phyloP scores from a whole-genome alignment of 1,139 yeast genomes.

The Petasospora rhodanensis region DNA sequence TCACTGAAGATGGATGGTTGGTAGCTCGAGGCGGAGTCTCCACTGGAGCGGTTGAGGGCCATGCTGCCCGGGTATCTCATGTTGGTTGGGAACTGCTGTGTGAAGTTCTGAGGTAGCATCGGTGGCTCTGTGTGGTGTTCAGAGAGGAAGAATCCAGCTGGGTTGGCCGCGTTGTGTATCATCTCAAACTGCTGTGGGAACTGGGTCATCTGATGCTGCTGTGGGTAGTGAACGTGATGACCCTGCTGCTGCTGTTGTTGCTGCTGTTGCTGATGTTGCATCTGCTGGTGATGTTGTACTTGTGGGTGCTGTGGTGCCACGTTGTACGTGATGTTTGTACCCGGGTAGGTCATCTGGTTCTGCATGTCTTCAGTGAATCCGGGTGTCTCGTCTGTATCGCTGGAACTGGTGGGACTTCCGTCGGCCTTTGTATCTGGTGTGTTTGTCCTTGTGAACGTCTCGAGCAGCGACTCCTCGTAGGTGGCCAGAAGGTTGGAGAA shows the following conservation, averaged over 20 bases:
- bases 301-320: neutral
- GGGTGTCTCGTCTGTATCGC: too few relatives aligned
- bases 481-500: slow-evolving; percentile 14
- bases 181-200: slow-evolving; percentile 1
- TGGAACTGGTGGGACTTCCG: too few relatives aligned
- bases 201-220: slow-evolving; percentile 1
- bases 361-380: slow-evolving; percentile 6
- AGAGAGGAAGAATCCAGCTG: neutral
- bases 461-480: slow-evolving; percentile 12
- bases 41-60: neutral
- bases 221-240: neutral
- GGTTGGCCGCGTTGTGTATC: neutral
- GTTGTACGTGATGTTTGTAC: slow-evolving; percentile 7
- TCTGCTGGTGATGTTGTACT: too few relatives aligned
- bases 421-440: too few relatives aligned
- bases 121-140: slow-evolving; percentile 9
- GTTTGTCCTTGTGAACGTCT: too few relatives aligned
- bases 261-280: neutral
- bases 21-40: slow-evolving; percentile 7
- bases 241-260: slow-evolving; percentile 2
- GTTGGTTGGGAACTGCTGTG: neutral
- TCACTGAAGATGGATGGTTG: slow-evolving; percentile 11
- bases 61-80: slow-evolving; percentile 2
- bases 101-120: neutral
- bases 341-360: slow-evolving; percentile 10